Percentiles rank a stretch among this genome's conserved stretches.
phyloP scores from a whole-genome alignment of 768 basidiomycete genomes.

The Mycena albidolilacea region DNA sequence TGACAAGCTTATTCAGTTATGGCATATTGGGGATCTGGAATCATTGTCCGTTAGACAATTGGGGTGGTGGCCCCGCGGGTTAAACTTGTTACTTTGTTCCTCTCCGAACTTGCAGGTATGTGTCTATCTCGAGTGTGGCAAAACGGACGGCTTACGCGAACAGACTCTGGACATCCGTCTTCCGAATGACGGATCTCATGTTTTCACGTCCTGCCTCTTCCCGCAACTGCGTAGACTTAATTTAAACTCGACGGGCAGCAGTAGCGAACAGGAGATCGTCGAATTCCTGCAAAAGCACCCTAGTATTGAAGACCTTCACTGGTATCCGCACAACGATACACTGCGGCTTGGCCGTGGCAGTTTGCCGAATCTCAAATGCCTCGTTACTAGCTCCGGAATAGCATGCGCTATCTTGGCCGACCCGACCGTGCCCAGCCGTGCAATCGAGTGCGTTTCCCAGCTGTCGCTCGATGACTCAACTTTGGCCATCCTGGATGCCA shows the following conservation, averaged over 20 bases:
- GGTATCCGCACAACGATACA: constrained; percentile 43
- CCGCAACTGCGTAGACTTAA: constrained; percentile 42
- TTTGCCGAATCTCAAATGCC: constrained; percentile 41
- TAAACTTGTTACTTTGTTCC: constrained; percentile 5
- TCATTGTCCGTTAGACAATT: constrained; percentile 19
- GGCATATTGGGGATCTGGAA: constrained; percentile 30
- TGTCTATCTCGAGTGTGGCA: neutral
- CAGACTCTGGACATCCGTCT: constrained; percentile 20
- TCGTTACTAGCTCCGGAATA: constrained; percentile 38
- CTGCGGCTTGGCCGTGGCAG: constrained; percentile 34
- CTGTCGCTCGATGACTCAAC: constrained; percentile 41
- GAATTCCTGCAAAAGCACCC: constrained; percentile 44
- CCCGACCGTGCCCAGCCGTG: constrained; percentile 28
- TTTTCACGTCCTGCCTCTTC: constrained; percentile 26
- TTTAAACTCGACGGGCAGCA: constrained; percentile 25
- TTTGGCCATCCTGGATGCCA: constrained; percentile 37
- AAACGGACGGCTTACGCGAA: neutral
- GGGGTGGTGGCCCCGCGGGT: constrained; percentile 19
- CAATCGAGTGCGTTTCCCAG: constrained; percentile 42
- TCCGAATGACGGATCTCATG: neutral
- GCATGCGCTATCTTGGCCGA: constrained; percentile 42
- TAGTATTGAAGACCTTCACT: constrained; percentile 44
- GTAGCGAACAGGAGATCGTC: constrained; percentile 34
- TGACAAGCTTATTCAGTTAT: constrained; percentile 12
- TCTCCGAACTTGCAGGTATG: constrained; percentile 31